Evolutionary conservation across 768 basidiomycete genomes (phyloP).

Genomic region (Leccinum obscurum): DNA sequence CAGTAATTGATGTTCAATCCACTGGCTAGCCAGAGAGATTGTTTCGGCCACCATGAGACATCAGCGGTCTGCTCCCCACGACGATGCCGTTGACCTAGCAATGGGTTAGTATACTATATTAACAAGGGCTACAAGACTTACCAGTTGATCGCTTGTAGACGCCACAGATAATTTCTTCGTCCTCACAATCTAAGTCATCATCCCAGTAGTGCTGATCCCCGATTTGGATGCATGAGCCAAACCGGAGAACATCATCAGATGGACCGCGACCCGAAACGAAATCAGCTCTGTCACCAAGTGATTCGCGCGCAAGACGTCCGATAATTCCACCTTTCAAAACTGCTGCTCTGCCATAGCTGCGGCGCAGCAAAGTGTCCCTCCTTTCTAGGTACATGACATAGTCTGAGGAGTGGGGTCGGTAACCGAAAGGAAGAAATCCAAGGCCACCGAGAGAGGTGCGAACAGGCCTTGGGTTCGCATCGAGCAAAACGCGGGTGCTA

Average conservation of each 20-base stretch:
- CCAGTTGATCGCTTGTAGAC: conserved; percentile 1
- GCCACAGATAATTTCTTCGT: conserved; percentile 2
- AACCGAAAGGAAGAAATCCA: background rate
- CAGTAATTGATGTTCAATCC: conserved; percentile 2
- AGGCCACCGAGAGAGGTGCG: background rate
- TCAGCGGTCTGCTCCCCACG: background rate
- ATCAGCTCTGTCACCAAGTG: background rate
- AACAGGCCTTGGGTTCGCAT: background rate
- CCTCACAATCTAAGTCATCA: background rate
- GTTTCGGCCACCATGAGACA: conserved; percentile 10
- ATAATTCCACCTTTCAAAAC: background rate
- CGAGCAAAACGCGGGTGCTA: background rate
- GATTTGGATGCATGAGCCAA: background rate
- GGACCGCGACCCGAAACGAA: background rate
- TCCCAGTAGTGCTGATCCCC: background rate
- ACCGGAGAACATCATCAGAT: background rate
- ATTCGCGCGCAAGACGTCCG: background rate
- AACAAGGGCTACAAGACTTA: background rate
- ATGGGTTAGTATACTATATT: background rate
- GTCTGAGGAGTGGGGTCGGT: background rate
- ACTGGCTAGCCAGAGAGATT: background rate
- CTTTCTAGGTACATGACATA: background rate
- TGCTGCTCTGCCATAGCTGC: background rate
- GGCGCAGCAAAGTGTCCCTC: background rate
- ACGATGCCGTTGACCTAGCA: background rate